phyloP scores from a whole-genome alignment of 208 protist species.

The Trypanosomatidae sp. region DNA sequence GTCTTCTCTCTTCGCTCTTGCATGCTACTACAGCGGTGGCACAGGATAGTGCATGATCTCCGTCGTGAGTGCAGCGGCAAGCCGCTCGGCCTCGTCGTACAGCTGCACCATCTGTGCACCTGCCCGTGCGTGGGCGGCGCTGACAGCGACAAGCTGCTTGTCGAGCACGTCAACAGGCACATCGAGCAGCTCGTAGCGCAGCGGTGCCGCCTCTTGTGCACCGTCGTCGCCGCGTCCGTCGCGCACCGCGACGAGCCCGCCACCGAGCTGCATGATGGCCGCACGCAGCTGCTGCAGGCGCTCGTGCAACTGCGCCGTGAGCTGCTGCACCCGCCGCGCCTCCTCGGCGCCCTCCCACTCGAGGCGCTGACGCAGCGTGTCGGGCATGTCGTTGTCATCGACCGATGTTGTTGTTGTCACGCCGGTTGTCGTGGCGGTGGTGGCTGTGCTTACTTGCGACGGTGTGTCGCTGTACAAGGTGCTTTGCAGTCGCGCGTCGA shows the following conservation, averaged over 20 bases:
- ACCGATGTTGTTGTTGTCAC: background rate
- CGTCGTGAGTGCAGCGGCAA: conserved; percentile 26
- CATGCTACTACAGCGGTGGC: conserved; percentile 13
- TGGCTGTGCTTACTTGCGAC: background rate
- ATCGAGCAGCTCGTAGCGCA: no score
- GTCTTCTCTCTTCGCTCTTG: background rate
- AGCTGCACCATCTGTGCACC: conserved; percentile 39
- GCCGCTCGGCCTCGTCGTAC: conserved; percentile 52
- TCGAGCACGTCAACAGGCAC: conserved; percentile 41
- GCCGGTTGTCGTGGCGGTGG: background rate
- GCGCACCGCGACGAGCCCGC: conserved; percentile 13
- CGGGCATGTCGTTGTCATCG: conserved; percentile 10
- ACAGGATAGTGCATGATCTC: conserved; percentile 27
- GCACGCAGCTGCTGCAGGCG: conserved; percentile 22
- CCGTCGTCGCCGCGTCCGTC: no score
- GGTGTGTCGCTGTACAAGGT: conserved; percentile 7
- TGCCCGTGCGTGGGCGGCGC: conserved; percentile 28
- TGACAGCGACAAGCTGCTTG: conserved; percentile 30
- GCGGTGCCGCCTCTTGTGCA: no score
- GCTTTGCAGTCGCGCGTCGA: conserved; percentile 63
- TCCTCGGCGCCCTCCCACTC: conserved; percentile 53
- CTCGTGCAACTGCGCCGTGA: conserved; percentile 11
- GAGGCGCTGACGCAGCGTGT: conserved; percentile 49
- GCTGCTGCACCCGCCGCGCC: conserved; percentile 18
- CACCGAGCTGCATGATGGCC: conserved; percentile 28